These are phyloP conservation scores for Trypanosoma cruzi DNA, from an alignment of 208 protist species.

Conservation along the genomic window DNA sequence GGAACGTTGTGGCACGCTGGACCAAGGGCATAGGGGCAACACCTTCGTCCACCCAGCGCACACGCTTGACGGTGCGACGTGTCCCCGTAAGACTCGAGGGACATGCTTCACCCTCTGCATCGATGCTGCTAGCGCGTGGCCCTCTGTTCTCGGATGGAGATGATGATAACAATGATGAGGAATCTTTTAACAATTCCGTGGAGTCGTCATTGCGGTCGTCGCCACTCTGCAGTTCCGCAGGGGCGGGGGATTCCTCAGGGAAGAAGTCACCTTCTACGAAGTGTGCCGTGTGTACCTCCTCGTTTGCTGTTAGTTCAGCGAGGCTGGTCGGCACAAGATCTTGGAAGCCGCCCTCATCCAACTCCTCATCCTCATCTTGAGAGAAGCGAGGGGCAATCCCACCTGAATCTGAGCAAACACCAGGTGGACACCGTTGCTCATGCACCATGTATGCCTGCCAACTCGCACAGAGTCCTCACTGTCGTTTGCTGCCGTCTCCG, in stretches of 20 bases:
- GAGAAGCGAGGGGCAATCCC: background rate
- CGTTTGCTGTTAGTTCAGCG: conserved; percentile 17
- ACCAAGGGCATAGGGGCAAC: conserved; percentile 32
- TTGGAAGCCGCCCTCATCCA: conserved; percentile 25
- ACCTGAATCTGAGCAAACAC: too few relatives aligned
- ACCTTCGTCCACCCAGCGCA: conserved; percentile 64
- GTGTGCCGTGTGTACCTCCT: conserved; percentile 38
- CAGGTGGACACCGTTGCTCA: too few relatives aligned
- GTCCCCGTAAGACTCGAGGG: background rate
- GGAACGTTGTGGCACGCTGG: conserved; percentile 59
- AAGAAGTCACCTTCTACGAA: conserved; percentile 83
- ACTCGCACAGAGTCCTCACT: too few relatives aligned
- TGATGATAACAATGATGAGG: background rate
- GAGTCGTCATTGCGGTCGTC: background rate
- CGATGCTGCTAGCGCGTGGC: background rate
- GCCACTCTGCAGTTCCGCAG: conserved; percentile 8
- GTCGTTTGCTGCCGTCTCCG: too few relatives aligned
- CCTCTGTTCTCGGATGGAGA: background rate
- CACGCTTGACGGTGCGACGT: conserved; percentile 30
- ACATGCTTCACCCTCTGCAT: background rate
- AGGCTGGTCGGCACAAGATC: conserved; percentile 51
- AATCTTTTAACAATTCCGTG: too few relatives aligned
- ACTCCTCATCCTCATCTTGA: background rate
- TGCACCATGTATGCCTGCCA: too few relatives aligned
- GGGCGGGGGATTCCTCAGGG: conserved; percentile 32